Conservation (phyloP, 768 basidiomycete genomes). For the Suillus clintonianus region DNA sequence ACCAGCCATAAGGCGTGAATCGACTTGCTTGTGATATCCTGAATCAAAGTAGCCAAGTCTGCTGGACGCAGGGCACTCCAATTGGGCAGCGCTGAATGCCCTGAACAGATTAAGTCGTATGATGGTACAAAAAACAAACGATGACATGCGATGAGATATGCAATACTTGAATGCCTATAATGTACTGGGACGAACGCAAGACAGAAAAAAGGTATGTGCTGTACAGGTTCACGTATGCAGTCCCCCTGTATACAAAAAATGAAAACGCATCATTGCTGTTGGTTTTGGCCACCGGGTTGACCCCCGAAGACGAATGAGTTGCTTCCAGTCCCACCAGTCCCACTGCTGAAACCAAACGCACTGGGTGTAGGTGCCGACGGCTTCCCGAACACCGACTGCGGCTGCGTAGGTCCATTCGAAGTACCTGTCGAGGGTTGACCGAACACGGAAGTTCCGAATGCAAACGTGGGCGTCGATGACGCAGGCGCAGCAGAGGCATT, state of each 20-base stretch:
- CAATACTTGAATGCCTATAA: background rate
- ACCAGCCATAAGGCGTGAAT: too few relatives aligned
- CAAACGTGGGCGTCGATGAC: slow-evolving; percentile 11
- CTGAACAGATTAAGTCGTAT: background rate
- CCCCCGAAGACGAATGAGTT: slow-evolving; percentile 12
- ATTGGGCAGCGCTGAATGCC: background rate
- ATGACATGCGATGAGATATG: background rate
- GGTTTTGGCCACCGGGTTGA: slow-evolving; percentile 24
- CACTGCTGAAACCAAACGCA: slow-evolving; percentile 35
- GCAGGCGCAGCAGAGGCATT: slow-evolving; percentile 1
- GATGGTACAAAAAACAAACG: slow-evolving; percentile 2
- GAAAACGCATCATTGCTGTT: slow-evolving; percentile 27
- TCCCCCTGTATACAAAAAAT: background rate
- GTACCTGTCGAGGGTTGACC: background rate
- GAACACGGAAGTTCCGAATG: background rate
- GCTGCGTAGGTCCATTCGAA: slow-evolving; percentile 11
- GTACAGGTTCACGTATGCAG: background rate
- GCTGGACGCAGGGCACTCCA: background rate
- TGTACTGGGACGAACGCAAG: background rate
- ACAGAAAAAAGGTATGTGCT: background rate
- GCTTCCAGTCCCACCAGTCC: slow-evolving; percentile 23
- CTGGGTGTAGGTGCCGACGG: slow-evolving; percentile 23
- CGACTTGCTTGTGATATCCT: too few relatives aligned
- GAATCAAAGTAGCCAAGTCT: background rate
- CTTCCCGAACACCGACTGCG: slow-evolving; percentile 27